A percentile compares a stretch with the other conserved stretches of the same genome.
phyloP scores from a whole-genome alignment of 441 rosid genomes.

The Arabidopsis hybrid region DNA sequence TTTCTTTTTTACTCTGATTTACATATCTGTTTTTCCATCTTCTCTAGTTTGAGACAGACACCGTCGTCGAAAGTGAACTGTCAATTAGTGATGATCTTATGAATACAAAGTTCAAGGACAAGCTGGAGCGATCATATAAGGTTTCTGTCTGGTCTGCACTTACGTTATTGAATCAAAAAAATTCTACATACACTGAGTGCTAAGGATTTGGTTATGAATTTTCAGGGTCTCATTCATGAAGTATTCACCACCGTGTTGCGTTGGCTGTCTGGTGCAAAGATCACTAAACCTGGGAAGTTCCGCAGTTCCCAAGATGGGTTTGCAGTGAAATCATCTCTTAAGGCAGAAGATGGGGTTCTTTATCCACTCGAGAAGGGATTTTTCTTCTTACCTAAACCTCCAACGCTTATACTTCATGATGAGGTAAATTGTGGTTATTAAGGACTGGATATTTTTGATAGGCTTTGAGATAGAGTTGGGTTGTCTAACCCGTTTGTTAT shows the following conservation, averaged over 20 bases:
- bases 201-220: conserved; percentile 16
- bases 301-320: conserved; percentile 97
- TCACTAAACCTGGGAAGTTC: conserved; percentile 96
- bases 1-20: conserved; percentile 10
- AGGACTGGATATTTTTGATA: conserved; percentile 11
- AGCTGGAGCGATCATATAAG: conserved; percentile 80
- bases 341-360: conserved; percentile 97
- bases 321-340: conserved; percentile 96
- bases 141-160: conserved; percentile 42
- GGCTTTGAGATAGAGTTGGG: conserved; percentile 16
- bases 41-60: conserved; percentile 84
- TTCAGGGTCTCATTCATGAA: conserved; percentile 94
- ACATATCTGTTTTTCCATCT: conserved; percentile 24
- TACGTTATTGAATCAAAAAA: neutral
- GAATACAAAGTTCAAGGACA: conserved; percentile 90
- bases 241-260: conserved; percentile 89
- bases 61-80: conserved; percentile 62
- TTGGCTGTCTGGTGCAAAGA: conserved; percentile 93
- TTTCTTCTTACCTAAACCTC: conserved; percentile 97
- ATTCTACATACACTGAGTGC: neutral
- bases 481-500: conserved; percentile 21
- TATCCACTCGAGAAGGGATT: conserved; percentile 99
- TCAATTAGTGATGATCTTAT: conserved; percentile 79
- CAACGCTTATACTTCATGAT: conserved; percentile 96
- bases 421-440: conserved; percentile 59